Base-by-base conservation (phyloP, 306 rosid genomes). In the Ormosia emarginata region DNA sequence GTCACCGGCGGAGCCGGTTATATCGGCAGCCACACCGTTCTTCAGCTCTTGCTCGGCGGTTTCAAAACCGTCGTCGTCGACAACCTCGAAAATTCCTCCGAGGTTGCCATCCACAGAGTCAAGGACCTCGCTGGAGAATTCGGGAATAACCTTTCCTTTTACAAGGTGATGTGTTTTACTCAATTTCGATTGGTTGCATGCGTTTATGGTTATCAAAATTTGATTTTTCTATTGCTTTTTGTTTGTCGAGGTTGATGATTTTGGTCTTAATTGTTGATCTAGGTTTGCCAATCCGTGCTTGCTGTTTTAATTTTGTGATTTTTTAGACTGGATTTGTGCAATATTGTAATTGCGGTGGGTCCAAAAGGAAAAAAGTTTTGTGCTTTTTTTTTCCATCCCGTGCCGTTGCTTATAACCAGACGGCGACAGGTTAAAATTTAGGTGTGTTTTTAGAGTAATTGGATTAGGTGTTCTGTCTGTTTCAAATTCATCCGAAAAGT, bases 1-100 rank as follows among this genome's bases (percentile, higher is more conserved):
- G 97, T 96, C 33, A 96, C 99, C 33, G 99, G 99, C 3, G 99
- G 98, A 0, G 99, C 97, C 88, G 98, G 99, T 46, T 96, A 96
- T 81, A 94, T 94, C 85, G 99, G 98, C 12, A 83, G 79, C 86
- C 99, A 96, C 81, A 94, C 99, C 37, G 98, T 94, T 59, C 92
- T 96, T 14, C 99, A 94, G 75, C 98, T 94, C 37, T 50, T 96
- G 3, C 91, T 91, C 67, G 97, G 89, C 5, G 98, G 97, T 14
- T 94, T 87, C 81, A 86, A 71, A 29, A 66, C 94, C 46, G 95
- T 91, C 52, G 90, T 96, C 12, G 89, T 96, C 56, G 99, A 96
- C 57, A 94, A 91, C 65, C 93, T 96, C 18, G 98, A 96, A 55
- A 96, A 96, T 85, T 87, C 99, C 43, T 93, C 97, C 1, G 87